phyloP scores from a whole-genome alignment of 345 rosid genomes.

The Trapa incisa region DNA sequence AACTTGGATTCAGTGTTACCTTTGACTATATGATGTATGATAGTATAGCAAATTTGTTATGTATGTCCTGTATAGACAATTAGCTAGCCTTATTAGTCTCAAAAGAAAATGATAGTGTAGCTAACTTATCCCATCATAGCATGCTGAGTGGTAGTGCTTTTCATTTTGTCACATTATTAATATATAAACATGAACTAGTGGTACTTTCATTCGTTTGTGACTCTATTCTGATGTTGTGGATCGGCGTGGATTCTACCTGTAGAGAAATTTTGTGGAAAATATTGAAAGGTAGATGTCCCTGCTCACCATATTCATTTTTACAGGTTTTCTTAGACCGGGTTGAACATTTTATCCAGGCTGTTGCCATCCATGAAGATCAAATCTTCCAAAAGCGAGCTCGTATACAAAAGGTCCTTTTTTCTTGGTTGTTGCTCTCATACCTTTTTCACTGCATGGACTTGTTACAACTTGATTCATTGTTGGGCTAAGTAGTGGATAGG shows the following conservation, averaged over 20 bases:
- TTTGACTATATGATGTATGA: background rate
- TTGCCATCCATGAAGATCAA: constrained; percentile 78
- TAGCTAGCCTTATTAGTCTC: background rate
- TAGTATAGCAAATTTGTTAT: background rate
- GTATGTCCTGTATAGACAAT: background rate
- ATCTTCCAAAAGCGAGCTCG: constrained; percentile 95
- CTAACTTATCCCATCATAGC: background rate
- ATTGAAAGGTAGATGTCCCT: background rate
- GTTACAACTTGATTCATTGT: background rate
- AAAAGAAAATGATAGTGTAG: background rate
- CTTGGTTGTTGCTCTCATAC: background rate
- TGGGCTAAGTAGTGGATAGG: background rate
- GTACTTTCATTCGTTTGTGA: background rate
- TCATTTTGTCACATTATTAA: background rate
- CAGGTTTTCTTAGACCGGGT: constrained; percentile 81
- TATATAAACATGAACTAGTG: background rate
- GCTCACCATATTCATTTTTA: background rate
- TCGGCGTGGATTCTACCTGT: background rate
- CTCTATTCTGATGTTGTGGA: background rate
- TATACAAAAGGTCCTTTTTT: constrained; percentile 52
- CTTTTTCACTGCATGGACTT: too few relatives aligned
- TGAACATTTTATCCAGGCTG: constrained; percentile 77
- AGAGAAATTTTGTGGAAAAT: background rate
- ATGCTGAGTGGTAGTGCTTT: background rate
- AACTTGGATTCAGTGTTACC: background rate